These are phyloP conservation scores for Brassica balearica DNA, from an alignment of 441 rosid species.

Conservation along the genomic window DNA sequence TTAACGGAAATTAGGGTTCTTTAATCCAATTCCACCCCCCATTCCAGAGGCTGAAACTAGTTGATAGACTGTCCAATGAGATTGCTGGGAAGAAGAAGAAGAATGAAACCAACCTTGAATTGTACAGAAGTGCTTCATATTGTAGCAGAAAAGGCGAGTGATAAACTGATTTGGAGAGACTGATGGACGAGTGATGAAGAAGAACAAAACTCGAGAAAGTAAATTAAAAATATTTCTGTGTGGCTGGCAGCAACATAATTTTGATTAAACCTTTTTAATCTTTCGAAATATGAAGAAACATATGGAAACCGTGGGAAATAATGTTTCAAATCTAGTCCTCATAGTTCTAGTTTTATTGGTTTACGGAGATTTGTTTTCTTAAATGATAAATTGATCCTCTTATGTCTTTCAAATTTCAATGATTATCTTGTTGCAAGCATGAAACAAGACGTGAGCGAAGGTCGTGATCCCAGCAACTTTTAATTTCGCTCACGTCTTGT, in stretches of 20 bases:
- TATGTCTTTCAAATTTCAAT: not conserved
- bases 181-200: not conserved
- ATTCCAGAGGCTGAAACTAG: constrained; percentile 15
- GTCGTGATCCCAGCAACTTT: no score
- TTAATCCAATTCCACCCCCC: not conserved
- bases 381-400: not conserved
- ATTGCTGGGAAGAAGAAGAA: not conserved
- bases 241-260: constrained; percentile 1
- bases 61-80: not conserved
- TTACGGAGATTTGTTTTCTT: not conserved
- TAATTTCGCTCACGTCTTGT: no score
- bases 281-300: not conserved
- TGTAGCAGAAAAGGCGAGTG: constrained; percentile 9
- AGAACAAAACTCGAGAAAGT: not conserved
- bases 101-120: constrained; percentile 17
- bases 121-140: constrained; percentile 20
- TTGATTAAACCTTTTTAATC: constrained; percentile 9
- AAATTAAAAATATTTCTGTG: constrained; percentile 12
- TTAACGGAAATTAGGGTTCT: constrained; percentile 15
- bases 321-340: not conserved
- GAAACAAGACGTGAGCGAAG: no score
- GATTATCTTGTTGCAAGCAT: no score
- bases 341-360: not conserved
- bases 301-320: constrained; percentile 14
- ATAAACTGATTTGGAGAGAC: not conserved